Evolutionary conservation across 164 flowering plant species (phyloP), one percentile per base, ranked within the genome.

Genomic region (Nymphaea colorata): DNA sequence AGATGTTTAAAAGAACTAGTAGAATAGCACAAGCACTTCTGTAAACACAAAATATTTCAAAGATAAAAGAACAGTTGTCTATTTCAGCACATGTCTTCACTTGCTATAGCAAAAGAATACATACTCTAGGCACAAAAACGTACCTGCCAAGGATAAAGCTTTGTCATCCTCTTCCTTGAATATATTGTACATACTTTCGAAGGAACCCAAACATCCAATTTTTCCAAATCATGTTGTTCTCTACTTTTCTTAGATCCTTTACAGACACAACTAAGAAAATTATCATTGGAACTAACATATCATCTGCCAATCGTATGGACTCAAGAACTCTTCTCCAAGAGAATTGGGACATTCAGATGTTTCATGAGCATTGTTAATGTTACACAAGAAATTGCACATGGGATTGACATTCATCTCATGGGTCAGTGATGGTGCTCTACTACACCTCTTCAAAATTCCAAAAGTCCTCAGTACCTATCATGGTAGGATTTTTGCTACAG

Each of bases 121-220:
- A 25, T 25, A 25, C 1, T 25, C 36, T 25, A 25, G 36, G 36
- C 36, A 25, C 36, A 76, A 43, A 25, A 12, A 53, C 2, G 47
- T 84, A 92, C 98, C 97, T 93, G 97, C 97, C 98, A 93, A 53
- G 87, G 85, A 75, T 91, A 91, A 45, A 93, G 73, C 74, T 86
- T 81, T 55, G 85, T 78, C 61, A 93, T 88, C 79, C 97, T 93
- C 71, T 43, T 85, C 76, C 79, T 88, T 73, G 66, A 76, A 75
- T 91, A 93, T 41, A 85, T 71, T 73, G 68, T 79, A 81, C 96
- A 89, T 64, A 93, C 71, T 74, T 89, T 88, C 66, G 87, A 66
- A 67, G 97, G 97, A 79, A 93, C 91, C 96, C 98, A 93, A 64
- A 68, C 80, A 25, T 25, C 36, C 36, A 25, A 25, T 25, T 25